Conservation (phyloP, 2,329 filamentous ascomycete species). For the Beauveria australis region DNA sequence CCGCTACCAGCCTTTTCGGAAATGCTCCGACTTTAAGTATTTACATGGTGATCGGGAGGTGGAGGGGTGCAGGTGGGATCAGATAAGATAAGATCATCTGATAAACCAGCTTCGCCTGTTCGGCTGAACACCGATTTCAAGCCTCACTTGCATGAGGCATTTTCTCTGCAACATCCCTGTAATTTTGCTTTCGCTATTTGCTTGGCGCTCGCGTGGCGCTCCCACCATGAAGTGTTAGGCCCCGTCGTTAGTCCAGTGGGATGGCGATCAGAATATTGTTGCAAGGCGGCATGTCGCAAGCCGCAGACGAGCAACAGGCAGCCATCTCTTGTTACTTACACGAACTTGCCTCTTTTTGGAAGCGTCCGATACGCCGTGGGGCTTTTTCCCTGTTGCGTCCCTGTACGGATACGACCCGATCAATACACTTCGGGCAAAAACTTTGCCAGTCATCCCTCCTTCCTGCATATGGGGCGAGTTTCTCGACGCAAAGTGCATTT, state of each 20-base stretch:
- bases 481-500: not conserved
- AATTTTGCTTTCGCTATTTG: not conserved
- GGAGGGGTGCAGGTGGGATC: not conserved
- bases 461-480: not conserved
- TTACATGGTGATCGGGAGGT: not conserved
- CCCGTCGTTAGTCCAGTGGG: not conserved
- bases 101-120: not conserved
- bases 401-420: too few relatives aligned
- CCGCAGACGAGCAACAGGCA: too few relatives aligned
- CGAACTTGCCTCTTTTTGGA: not conserved
- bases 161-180: not conserved
- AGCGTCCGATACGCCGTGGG: not conserved
- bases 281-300: not conserved
- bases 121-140: not conserved
- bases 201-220: not conserved
- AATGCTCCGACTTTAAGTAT: not conserved
- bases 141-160: not conserved
- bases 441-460: too few relatives aligned
- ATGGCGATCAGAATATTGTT: not conserved
- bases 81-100: slow-evolving; percentile 1
- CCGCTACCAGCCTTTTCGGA: not conserved
- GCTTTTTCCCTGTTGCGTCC: too few relatives aligned
- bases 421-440: too few relatives aligned
- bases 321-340: too few relatives aligned
- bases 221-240: not conserved